Evolutionary conservation across 371 early-diverging fungal species (phyloP).

Genomic region (Smittium mucronatum): DNA sequence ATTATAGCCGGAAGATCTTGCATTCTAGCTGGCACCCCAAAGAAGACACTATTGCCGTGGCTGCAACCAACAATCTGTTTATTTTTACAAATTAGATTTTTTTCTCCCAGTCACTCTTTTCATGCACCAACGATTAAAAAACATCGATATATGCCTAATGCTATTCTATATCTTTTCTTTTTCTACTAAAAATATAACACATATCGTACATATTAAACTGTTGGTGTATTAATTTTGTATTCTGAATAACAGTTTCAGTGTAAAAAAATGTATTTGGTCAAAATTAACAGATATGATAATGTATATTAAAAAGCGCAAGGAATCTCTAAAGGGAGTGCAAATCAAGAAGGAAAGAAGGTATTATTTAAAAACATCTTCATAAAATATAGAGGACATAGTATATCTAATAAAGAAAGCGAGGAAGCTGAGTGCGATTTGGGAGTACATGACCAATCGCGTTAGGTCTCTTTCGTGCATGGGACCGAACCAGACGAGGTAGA

Average conservation of each 20-base stretch:
- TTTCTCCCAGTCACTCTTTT: conserved; percentile 12
- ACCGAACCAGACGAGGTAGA: conserved; percentile 62
- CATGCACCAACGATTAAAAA: too few relatives aligned
- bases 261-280: too few relatives aligned
- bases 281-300: too few relatives aligned
- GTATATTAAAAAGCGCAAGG: too few relatives aligned
- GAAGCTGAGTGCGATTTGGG: conserved; percentile 48
- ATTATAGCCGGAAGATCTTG: conserved; percentile 90
- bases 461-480: conserved; percentile 60
- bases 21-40: conserved; percentile 97
- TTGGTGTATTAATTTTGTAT: conserved; percentile 1
- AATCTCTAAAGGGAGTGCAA: too few relatives aligned
- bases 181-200: too few relatives aligned
- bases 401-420: conserved; percentile 69
- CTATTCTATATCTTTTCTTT: too few relatives aligned
- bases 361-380: conserved; percentile 13
- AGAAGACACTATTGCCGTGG: conserved; percentile 90
- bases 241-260: too few relatives aligned
- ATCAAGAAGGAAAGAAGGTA: background rate
- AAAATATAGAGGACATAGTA: conserved; percentile 61
- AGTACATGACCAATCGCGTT: conserved; percentile 39
- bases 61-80: conserved; percentile 95
- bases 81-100: conserved; percentile 60
- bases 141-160: too few relatives aligned
- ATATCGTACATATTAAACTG: too few relatives aligned